These are phyloP conservation scores for Lycium barbarum DNA, from an alignment of 257 asterid genomes.

Conservation along the genomic window DNA sequence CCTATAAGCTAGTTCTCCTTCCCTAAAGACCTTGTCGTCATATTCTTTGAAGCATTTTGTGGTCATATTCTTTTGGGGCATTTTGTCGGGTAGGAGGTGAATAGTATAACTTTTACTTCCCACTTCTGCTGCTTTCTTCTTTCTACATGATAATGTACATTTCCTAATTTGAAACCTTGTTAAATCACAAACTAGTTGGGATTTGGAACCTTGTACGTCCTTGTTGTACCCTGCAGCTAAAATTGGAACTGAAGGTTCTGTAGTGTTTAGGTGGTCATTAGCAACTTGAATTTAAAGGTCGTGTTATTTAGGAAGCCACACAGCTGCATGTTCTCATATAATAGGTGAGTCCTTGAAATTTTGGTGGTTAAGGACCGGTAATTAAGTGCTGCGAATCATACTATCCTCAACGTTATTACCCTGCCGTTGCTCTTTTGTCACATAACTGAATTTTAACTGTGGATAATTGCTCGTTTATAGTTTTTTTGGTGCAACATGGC, in stretches of 20 bases:
- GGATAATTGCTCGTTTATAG: neutral
- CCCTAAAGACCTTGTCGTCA: neutral
- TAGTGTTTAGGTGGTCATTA: neutral
- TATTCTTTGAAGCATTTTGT: neutral
- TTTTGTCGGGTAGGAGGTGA: neutral
- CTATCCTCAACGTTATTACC: neutral
- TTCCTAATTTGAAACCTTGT: neutral
- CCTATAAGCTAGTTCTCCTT: neutral
- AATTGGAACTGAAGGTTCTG: neutral
- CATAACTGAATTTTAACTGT: neutral
- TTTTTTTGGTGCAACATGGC: too few species aligned
- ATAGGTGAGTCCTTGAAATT: neutral
- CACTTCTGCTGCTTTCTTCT: neutral
- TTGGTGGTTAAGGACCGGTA: neutral
- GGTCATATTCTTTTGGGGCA: neutral
- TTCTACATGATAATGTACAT: neutral
- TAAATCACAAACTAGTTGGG: neutral
- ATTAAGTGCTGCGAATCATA: neutral
- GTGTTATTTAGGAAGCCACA: neutral
- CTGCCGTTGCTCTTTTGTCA: conserved; percentile 9
- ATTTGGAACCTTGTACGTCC: neutral
- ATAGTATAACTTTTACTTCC: neutral
- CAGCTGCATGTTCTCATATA: neutral
- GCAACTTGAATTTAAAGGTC: neutral
- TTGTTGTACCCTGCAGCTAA: too few species aligned